phyloP scores from a whole-genome alignment of 1,139 yeast genomes.

The Oligophagozyma castellii region DNA sequence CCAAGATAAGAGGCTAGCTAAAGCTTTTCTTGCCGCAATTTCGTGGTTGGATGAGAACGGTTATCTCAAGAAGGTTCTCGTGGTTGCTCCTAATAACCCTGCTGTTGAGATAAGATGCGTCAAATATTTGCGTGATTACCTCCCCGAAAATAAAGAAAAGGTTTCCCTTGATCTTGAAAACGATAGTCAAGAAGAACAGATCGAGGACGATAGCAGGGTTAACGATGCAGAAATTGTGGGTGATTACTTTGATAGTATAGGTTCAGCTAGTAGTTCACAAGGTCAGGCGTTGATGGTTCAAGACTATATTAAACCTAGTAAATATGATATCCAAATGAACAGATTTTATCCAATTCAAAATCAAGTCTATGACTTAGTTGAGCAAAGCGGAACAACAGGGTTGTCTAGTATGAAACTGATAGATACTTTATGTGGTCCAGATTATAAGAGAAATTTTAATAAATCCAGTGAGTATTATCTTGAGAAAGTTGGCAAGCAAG shows the following conservation, averaged over 20 bases:
- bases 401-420: conserved; percentile 43
- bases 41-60: conserved; percentile 38
- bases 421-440: conserved; percentile 37
- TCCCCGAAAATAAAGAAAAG: conserved; percentile 14
- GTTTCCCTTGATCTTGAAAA: conserved; percentile 20
- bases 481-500: conserved; percentile 26
- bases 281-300: conserved; percentile 23
- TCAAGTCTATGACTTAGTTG: conserved; percentile 43
- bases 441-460: conserved; percentile 36
- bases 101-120: conserved; percentile 41
- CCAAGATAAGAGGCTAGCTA: conserved; percentile 30
- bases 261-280: conserved; percentile 21
- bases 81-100: conserved; percentile 37
- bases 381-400: conserved; percentile 32
- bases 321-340: conserved; percentile 27
- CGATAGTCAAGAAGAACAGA: conserved; percentile 18
- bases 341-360: conserved; percentile 46
- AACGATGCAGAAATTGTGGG: conserved; percentile 20
- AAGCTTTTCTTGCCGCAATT: conserved; percentile 40
- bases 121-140: conserved; percentile 40
- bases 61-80: conserved; percentile 43
- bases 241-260: conserved; percentile 23
- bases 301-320: conserved; percentile 11
- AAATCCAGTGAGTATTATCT: conserved; percentile 36
- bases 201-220: conserved; percentile 10